Evolutionary conservation across 495 filamentous ascomycete species (phyloP), one percentile per base, ranked within the genome.

Genomic region (Aspergillus haitiensis): DNA sequence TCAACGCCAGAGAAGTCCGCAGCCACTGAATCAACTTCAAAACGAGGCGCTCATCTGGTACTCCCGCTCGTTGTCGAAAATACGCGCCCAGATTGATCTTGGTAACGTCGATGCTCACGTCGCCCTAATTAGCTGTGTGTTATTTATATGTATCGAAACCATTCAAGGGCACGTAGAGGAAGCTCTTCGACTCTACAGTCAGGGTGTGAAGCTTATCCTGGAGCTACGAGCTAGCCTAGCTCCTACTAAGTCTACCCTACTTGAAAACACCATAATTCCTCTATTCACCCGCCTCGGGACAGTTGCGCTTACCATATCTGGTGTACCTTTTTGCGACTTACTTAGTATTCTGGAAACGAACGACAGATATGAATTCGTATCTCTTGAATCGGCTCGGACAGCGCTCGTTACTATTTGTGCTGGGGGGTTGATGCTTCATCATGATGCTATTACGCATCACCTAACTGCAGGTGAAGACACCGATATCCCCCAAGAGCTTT

Each of bases 71-170:
- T 66, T 77, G 10, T 72, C 72, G 9, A 62, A 64, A 40, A 68
- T 81, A 27, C 65, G 65, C 31, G 60, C 69, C 7, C 66, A 72
- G 58, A 72, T 76, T 33, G 63, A 69, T 35, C 70, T 18, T 8
- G 66, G 65, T 2, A 56, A 6, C 0, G 63, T 62, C 13, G 70
- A 70, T 45, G 63, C 65, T n/a, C 65, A 67, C 37, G 60, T 81
- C 15, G 75, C 81, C 2, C 67, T 84, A 4, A 67, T 84, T 32
- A 82, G 76, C 11, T 84, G 81, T 50, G 64, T 82, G 8, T 69
- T 84, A 3, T 84, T 82, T 51, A 75, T 82, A 13, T 80, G 77
- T 56, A 77, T 84, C 45, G 82, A 84, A 63, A 70, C 78, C 21
- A 71, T 83, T 55, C 79, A 81, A 58, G 77, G 75, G 10, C 79